Base-by-base conservation (phyloP, 352 stramenopile species). In the Pythium plurisporium region DNA sequence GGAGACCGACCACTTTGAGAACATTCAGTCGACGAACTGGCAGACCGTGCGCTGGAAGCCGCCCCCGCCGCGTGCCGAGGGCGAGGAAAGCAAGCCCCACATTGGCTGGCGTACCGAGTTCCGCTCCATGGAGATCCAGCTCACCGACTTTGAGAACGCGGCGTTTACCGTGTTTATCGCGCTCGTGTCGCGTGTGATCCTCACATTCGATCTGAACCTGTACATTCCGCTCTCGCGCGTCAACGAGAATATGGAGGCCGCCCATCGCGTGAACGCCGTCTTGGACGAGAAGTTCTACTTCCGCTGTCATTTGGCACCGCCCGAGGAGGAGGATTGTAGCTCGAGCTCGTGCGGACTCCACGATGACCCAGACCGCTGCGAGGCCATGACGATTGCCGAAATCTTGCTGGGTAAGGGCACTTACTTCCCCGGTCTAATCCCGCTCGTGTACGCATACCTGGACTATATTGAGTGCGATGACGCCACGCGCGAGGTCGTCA, bases 11-110 rank as follows among this genome's bases (percentile, higher is more conserved):
- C 96, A 99, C 70, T 99, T 98, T 72, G 96, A 99, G 74, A 99
- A 98, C 70, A 99, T 99, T 60, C 98, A 99, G 83, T 98, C 91
- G 66, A 99, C 97, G 22, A 99, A 99, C 70, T 99, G 98, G 98
- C 96, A 99, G 84, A 98, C 94, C n/a, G 96, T 99, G 55, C 92
- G 98, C 42, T 99, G 98, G 98, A 99, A 99, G 83, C 98, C 98
- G 37, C 98, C 98, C 41, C 96, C 97, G 48, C 91, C 92, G 31
- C 71, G 69, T 41, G 53, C 36, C 26, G 62, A 74, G 14, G 67
- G 65, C 31, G 67, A 45, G 11, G 44, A 48, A 1, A 41, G 56
- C 19, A 58, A 65, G 34, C 70, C 76, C 40, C 75, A 94, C 68
- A 89, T 95, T 52, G 86, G 86, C 45, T 95, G 86, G 86, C 86